Conservation (phyloP, 106 monocot genomes). For the Xerophyta viscosa region DNA sequence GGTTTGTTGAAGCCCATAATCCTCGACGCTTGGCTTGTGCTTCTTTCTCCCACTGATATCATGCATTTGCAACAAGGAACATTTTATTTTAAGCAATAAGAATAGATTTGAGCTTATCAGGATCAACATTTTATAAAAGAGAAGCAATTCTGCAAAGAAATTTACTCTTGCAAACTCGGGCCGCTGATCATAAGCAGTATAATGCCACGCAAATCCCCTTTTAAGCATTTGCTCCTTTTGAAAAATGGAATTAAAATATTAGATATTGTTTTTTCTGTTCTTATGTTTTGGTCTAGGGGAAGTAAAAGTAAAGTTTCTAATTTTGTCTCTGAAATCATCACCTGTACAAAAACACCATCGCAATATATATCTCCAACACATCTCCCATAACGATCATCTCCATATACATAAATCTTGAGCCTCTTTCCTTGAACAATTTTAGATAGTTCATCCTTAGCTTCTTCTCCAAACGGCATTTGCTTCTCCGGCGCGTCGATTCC, state of each 20-base stretch:
- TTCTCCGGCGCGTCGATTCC: conserved; percentile 94
- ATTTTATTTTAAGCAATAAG: neutral
- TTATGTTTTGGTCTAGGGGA: too few species aligned
- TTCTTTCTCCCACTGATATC: conserved; percentile 75
- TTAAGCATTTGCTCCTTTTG: conserved; percentile 93
- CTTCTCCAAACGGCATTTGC: conserved; percentile 80
- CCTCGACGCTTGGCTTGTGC: conserved; percentile 55
- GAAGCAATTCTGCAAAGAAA: neutral
- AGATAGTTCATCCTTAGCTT: conserved; percentile 67
- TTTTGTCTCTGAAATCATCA: too few species aligned
- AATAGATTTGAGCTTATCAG: too few species aligned
- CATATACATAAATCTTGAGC: conserved; percentile 42
- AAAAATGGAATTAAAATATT: too few species aligned
- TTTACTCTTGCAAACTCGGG: conserved; percentile 57
- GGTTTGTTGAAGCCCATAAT: conserved; percentile 69
- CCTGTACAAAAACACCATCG: conserved; percentile 68
- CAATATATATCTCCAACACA: conserved; percentile 83
- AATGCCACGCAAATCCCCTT: conserved; percentile 85
- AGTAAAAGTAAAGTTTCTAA: too few species aligned
- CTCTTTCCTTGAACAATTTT: conserved; percentile 71
- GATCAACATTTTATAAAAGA: too few species aligned
- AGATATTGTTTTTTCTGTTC: too few species aligned
- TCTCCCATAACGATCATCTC: conserved; percentile 60
- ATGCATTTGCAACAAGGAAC: neutral
- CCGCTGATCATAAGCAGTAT: conserved; percentile 67